A percentile compares a stretch with the other conserved stretches of the same genome.
phyloP scores from a whole-genome alignment of 2,329 filamentous ascomycete species.

The Spiromastix sp. region DNA sequence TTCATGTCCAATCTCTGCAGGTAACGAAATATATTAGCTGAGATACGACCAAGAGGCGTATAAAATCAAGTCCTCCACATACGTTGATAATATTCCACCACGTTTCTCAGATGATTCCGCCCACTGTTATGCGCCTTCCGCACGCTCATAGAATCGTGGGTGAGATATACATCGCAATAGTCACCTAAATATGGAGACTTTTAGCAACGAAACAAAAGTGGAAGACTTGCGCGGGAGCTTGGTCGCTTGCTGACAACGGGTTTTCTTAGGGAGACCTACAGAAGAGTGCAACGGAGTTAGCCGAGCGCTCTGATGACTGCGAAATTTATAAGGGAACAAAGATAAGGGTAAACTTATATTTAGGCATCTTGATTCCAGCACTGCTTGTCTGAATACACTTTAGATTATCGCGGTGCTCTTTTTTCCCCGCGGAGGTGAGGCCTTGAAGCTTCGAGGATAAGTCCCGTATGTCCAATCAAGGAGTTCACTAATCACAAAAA shows the following conservation, averaged over 20 bases:
- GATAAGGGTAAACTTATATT: slow-evolving; percentile 54
- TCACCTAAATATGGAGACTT: too few species aligned
- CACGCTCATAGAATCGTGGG: slow-evolving; percentile 99
- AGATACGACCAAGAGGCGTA: background rate
- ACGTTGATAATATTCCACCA: slow-evolving; percentile 98
- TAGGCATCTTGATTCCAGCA: slow-evolving; percentile 59
- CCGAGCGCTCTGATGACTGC: slow-evolving; percentile 5
- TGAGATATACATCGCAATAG: slow-evolving; percentile 99
- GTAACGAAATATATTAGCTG: background rate
- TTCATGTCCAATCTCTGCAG: slow-evolving; percentile 86
- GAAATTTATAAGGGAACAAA: slow-evolving; percentile 3
- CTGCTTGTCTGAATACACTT: too few species aligned
- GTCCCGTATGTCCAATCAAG: too few species aligned
- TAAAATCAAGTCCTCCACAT: slow-evolving; percentile 10
- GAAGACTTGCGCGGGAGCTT: slow-evolving; percentile 5
- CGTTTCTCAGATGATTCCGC: slow-evolving; percentile 92
- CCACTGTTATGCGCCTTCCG: slow-evolving; percentile 97
- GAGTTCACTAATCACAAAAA: too few species aligned
- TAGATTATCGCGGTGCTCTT: too few species aligned
- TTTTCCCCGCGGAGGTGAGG: too few species aligned
- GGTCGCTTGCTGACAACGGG: too few species aligned
- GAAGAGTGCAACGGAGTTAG: slow-evolving; percentile 53
- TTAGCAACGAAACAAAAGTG: too few species aligned
- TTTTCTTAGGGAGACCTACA: slow-evolving; percentile 39
- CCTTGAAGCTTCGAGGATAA: too few species aligned